Evolutionary conservation across 108 stramenopile genomes (phyloP).

Genomic region (Cyclotella baltica): DNA sequence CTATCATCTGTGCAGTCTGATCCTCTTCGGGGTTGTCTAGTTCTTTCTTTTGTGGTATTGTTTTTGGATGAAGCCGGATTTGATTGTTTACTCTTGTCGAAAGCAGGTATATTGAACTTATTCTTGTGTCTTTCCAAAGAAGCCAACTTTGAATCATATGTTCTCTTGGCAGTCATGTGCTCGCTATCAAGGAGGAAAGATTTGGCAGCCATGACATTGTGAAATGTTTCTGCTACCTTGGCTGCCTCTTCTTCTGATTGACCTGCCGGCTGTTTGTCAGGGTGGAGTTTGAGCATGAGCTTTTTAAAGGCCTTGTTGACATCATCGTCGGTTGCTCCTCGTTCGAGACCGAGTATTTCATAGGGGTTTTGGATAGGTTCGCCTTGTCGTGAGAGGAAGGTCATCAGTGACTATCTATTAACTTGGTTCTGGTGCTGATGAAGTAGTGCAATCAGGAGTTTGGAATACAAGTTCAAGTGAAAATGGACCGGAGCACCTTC

Average conservation of each 20-base stretch:
- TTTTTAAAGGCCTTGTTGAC: conserved; percentile 86
- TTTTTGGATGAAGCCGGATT: background rate
- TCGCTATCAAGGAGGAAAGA: conserved; percentile 48
- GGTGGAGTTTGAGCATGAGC: conserved; percentile 80
- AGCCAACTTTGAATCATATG: conserved; percentile 52
- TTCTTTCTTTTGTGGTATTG: background rate
- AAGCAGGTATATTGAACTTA: background rate
- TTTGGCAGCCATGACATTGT: conserved; percentile 53
- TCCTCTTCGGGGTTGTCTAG: background rate
- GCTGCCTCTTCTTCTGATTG: conserved; percentile 51
- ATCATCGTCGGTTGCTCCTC: conserved; percentile 62
- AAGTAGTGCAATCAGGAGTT: no score
- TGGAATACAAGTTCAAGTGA: no score
- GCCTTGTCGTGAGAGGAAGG: conserved; percentile 36
- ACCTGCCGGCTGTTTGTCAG: conserved; percentile 73
- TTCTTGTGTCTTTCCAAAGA: conserved; percentile 18
- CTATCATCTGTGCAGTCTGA: conserved; percentile 7
- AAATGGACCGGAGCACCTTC: no score
- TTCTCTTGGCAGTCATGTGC: conserved; percentile 31
- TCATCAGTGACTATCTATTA: no score
- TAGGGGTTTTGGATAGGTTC: conserved; percentile 65
- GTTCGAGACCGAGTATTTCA: conserved; percentile 59
- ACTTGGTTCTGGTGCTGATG: no score
- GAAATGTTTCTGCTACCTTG: conserved; percentile 27
- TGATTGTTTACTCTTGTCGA: conserved; percentile 5